Base-by-base conservation (phyloP, 2,329 filamentous ascomycete genomes). In the Penicillium sp. region DNA sequence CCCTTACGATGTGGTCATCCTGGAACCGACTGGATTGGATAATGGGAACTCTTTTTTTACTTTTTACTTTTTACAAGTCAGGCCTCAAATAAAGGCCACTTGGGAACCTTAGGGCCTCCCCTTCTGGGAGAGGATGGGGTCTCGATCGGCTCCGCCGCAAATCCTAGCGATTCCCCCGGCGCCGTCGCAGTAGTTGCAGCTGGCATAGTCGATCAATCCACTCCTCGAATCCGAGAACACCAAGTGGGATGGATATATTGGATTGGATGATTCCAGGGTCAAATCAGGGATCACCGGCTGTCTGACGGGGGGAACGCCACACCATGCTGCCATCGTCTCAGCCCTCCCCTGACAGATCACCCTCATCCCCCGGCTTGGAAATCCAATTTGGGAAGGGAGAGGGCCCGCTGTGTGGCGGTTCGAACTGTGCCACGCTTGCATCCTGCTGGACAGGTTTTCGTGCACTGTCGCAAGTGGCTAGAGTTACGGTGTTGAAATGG, bases 401-500 rank as follows among this genome's bases (percentile, higher is more conserved):
- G n/a, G 46, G 48, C 58, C 60, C 60, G 55, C 59, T 56, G n/a
- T 62, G 61, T 63, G 61, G 61, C 61, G 60, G 57, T 63, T 57
- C 33, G 39, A 45, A 49, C 55, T 62, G 56, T 60, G 54, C 60
- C 56, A 57, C 56, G 52, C 49, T 51, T n/a, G n/a, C 28, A 6
- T 33, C 31, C 14, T 40, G 37, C 9, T 6, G 14, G 11, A 40
- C 14, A n/a, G 16, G 19, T 16, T 53, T 39, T 43, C 33, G 26
- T 34, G 26, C 34, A 47, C 40, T 14, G 16, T 48, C 44, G 48
- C n/a, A 18, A 21, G 37, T 43, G 33, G 26, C n/a, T 29, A 43
- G 13, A 21, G 24, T 13, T 19, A 14, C 34, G 13, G 28, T 14
- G 3, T 8, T 5, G 13, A 34, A 45, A 51, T 16, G 26, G 33